Percentiles rank a stretch among this genome's conserved stretches.
Evolutionary conservation across 176 grass and related monocot species (phyloP).

Genomic region (Cymbopogon citratus): DNA sequence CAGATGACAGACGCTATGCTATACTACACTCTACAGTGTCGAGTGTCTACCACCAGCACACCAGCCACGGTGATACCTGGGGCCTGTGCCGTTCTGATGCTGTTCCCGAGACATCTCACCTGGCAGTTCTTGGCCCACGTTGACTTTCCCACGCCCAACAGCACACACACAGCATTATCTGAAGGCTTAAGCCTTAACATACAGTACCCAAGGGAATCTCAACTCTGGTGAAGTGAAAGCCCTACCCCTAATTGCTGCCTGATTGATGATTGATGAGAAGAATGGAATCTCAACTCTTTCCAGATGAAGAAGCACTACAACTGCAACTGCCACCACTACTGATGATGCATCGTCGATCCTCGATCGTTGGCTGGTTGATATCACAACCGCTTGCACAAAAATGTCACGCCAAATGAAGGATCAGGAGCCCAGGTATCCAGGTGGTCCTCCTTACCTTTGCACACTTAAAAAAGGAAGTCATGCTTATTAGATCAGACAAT

Average conservation of each 20-base stretch:
- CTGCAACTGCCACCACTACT: neutral
- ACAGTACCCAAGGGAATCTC: neutral
- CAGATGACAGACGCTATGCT: neutral
- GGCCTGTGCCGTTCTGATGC: neutral
- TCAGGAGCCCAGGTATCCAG: neutral
- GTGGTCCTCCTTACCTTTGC: neutral
- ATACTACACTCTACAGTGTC: neutral
- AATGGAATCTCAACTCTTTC: neutral
- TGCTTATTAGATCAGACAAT: neutral
- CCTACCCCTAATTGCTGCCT: neutral
- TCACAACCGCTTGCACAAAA: neutral
- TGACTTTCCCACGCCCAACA: neutral
- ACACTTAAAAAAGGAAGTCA: neutral
- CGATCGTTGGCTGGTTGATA: neutral
- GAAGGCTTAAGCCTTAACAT: no score
- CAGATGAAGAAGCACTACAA: slow-evolving; percentile 8
- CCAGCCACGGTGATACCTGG: neutral
- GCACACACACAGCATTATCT: neutral
- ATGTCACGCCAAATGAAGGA: neutral
- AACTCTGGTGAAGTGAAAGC: neutral
- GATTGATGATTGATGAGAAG: slow-evolving; percentile 11
- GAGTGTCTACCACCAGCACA: neutral
- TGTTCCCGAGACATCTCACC: neutral
- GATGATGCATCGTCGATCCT: no score
- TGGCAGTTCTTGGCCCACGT: slow-evolving; percentile 21